Evolutionary conservation across 345 rosid genomes (phyloP), one percentile per base, ranked within the genome.

Genomic region (Eucalyptus sp.): DNA sequence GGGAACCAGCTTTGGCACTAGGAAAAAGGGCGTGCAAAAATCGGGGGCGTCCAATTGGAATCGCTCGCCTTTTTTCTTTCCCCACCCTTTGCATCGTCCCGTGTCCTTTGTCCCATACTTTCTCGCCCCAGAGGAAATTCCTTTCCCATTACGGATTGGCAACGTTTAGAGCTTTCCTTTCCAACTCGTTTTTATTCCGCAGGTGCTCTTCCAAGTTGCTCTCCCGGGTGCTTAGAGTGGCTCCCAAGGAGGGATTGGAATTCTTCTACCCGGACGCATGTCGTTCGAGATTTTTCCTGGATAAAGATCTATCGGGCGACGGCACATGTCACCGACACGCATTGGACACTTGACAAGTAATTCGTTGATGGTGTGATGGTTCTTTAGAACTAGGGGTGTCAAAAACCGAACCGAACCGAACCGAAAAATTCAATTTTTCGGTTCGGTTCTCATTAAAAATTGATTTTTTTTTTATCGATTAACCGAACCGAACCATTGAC

Each of bases 291-390:
- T 76, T 10, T 18, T 25, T 71, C 13, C 13, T 29, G 68, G 46
- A 8, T 37, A 10, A 5, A 37, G 14, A 10, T 22, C 3, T 0
- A 3, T 10, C 10, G 11, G 15, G 10, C 15, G 29, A 43, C 2
- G 83, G 48, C 83, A 41, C 27, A 4, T 20, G 27, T 76, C 27
- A 12, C 83, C 27, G 4, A 22, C 46, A 18, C 4, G 46, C 14
- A 1, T 37, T 22, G 58, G 10, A 52, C 10, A 7, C 20, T 17
- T n/a, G 18, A 15, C 10, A 41, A 33, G 41, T 20, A n/a, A 15
- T 64, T n/a, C 41, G 5, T 14, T 8, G 20, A 14, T 14, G 37
- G 8, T 1, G 76, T 8, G 18, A 64, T 62, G 8, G 33, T 62
- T 17, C 8, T 62, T 29, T 29, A 29, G 16, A 62, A 62, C 8